These are phyloP conservation scores for Anthracocystis walkeri DNA, from an alignment of 1,284 basidiomycete genomes.

Conservation along the genomic window DNA sequence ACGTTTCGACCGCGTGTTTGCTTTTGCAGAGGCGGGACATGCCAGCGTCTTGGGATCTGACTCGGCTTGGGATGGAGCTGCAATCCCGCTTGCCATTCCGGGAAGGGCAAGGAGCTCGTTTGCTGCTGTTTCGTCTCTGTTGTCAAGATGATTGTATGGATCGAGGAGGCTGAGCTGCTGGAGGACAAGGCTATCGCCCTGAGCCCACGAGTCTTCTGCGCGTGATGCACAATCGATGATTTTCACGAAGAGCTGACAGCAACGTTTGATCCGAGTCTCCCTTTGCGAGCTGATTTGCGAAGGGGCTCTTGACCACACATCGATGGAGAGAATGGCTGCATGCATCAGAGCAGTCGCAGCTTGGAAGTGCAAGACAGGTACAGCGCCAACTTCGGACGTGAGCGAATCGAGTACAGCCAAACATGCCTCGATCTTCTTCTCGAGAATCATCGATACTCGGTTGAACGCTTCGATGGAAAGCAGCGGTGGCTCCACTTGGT, in stretches of 20 bases:
- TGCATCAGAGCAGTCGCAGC: conserved; percentile 15
- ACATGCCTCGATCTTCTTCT: conserved; percentile 27
- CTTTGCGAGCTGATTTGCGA: conserved; percentile 1
- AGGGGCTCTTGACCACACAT: conserved; percentile 8
- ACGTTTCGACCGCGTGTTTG: not conserved
- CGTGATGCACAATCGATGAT: conserved; percentile 7
- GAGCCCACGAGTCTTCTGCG: not conserved
- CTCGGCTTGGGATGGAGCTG: not conserved
- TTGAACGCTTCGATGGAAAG: conserved; percentile 18
- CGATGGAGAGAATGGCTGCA: conserved; percentile 21
- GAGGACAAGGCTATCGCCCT: conserved; percentile 6
- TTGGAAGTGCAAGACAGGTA: not conserved
- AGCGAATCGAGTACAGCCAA: conserved; percentile 6
- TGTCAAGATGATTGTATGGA: not conserved
- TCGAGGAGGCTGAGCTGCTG: conserved; percentile 25
- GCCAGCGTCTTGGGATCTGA: too few species aligned
- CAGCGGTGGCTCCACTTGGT: conserved; percentile 4
- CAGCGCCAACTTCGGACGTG: not conserved
- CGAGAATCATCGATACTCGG: conserved; percentile 21
- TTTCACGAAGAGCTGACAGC: conserved; percentile 19
- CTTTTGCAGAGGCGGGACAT: not conserved
- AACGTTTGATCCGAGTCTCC: conserved; percentile 4
- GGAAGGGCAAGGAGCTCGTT: conserved; percentile 11
- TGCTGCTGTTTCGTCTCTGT: too few species aligned
- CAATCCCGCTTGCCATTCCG: conserved; percentile 24